Percentiles rank a stretch among this genome's conserved stretches.
Evolutionary conservation across 2,329 filamentous ascomycete species (phyloP).

Genomic region (Xylariaceae sp.): DNA sequence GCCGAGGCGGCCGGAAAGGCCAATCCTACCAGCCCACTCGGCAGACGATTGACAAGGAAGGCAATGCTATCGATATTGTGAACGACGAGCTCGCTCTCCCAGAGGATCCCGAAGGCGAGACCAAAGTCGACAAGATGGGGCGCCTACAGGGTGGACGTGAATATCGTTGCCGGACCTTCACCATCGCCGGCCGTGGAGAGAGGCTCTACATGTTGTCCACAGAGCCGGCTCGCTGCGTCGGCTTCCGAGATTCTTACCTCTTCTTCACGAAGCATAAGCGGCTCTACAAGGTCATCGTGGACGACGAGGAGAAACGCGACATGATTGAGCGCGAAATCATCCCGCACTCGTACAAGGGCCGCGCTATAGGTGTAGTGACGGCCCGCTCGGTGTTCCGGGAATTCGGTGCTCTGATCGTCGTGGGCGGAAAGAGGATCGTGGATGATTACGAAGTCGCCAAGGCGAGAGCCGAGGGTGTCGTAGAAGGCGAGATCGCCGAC

Average conservation of each 20-base stretch:
- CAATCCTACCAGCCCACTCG: constrained; percentile 71
- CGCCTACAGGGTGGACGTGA: constrained; percentile 78
- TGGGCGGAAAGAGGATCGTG: constrained; percentile 76
- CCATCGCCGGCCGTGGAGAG: constrained; percentile 74
- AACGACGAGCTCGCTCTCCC: constrained; percentile 89
- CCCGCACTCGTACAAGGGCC: constrained; percentile 96
- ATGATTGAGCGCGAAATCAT: constrained; percentile 94
- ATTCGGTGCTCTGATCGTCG: constrained; percentile 89
- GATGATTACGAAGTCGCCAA: constrained; percentile 86
- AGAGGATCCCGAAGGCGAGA: constrained; percentile 81
- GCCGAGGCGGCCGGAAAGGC: constrained; percentile 60
- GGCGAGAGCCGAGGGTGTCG: constrained; percentile 67
- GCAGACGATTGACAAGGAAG: constrained; percentile 88
- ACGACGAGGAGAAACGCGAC: constrained; percentile 94
- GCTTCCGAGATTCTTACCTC: constrained; percentile 95
- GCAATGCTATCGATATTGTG: constrained; percentile 82
- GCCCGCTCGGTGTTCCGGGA: constrained; percentile 95
- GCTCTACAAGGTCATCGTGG: constrained; percentile 96
- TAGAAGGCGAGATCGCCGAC: constrained; percentile 87
- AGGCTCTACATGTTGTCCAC: constrained; percentile 97
- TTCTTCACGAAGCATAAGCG: constrained; percentile 98
- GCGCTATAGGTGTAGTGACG: constrained; percentile 93
- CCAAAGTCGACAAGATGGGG: constrained; percentile 87
- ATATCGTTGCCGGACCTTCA: constrained; percentile 94
- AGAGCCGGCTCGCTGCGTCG: constrained; percentile 91